Evolutionary conservation across 148 eudicot genomes (phyloP), one percentile per base, ranked within the genome.

Genomic region (Fagopyrum homotropicum): DNA sequence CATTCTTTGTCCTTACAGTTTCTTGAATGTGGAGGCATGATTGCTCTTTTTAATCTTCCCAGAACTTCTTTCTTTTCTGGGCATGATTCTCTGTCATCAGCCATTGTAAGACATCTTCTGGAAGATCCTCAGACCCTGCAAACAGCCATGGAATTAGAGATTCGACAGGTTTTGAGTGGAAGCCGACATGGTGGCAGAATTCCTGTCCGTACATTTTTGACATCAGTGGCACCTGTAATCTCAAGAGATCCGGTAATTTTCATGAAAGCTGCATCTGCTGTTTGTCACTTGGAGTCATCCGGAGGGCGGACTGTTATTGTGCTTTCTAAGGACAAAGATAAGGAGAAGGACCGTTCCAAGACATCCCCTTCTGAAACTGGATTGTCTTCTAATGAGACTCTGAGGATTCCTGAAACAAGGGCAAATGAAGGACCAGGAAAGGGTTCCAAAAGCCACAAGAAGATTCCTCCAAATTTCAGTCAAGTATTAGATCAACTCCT

Each of bases 121-220:
- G 98, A 94, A 77, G 98, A 94, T 82, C 97, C 96, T 68, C 97
- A 90, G 79, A 94, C 98, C 63, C 80, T 94, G 80, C 98, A 94
- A 90, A 90, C 96, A 74, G 98, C 98, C 48, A 94, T 94, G 97
- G 98, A 94, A 63, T 63, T 88, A 79, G 98, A 94, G 89, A 90
- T 94, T 81, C 83, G 98, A 19, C 98, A 94, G 77, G 85, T 87
- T 22, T 79, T 94, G 51, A 85, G 85, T 77, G 96, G 93, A 79
- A 88, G 83, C 76, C 90, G 96, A 45, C 89, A 92, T 75, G 87
- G 84, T 79, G 96, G 96, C 10, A 97, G 96, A 70, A 75, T 92
- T 75, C 82, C 93, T 7, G 86, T 86, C 26, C 89, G 91, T 40
- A 81, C 86, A 51, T 92, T 95, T 85, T 86, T 95, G 87, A 95